Evolutionary conservation across 2,329 filamentous ascomycete genomes (phyloP).

Genomic region (Trichophyton benhamiae): DNA sequence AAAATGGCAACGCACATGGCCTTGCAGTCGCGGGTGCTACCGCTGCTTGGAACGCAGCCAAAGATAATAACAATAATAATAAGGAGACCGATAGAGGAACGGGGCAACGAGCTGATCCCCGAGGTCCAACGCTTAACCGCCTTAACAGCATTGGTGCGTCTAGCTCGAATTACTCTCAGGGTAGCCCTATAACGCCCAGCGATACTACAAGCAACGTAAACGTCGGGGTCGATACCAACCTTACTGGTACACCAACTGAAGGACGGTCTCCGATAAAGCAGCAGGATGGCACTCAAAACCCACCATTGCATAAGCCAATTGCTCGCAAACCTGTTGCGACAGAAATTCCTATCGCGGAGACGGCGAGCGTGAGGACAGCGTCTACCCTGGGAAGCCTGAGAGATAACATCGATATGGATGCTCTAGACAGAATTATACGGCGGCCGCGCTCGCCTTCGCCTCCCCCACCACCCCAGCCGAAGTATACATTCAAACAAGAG

Average conservation of each 20-base stretch:
- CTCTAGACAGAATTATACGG: conserved; percentile 38
- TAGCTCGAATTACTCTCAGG: conserved; percentile 8
- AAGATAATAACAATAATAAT: not conserved
- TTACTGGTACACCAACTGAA: not conserved
- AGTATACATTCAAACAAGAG: conserved; percentile 6
- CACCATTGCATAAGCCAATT: conserved; percentile 28
- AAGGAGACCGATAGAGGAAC: not conserved
- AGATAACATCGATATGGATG: conserved; percentile 37
- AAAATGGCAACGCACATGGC: conserved; percentile 31
- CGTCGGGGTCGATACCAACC: not conserved
- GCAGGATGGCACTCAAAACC: conserved; percentile 26
- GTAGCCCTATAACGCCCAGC: conserved; percentile 6
- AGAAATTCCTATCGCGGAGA: conserved; percentile 8
- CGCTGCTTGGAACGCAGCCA: conserved; percentile 27
- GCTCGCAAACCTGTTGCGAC: conserved; percentile 38
- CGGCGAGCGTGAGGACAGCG: conserved; percentile 20
- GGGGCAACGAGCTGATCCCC: not conserved
- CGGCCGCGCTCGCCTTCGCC: conserved; percentile 10
- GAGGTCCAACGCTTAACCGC: not conserved
- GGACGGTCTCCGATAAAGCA: conserved; percentile 10
- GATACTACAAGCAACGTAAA: not conserved
- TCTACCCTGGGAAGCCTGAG: conserved; percentile 32
- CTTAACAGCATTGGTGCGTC: conserved; percentile 13
- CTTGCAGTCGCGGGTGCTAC: conserved; percentile 28
- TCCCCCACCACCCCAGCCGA: not conserved